A percentile compares a stretch with the other conserved stretches of the same genome.
Conservation (phyloP, 1,284 basidiomycete species). For the Takashimella koratensis region DNA sequence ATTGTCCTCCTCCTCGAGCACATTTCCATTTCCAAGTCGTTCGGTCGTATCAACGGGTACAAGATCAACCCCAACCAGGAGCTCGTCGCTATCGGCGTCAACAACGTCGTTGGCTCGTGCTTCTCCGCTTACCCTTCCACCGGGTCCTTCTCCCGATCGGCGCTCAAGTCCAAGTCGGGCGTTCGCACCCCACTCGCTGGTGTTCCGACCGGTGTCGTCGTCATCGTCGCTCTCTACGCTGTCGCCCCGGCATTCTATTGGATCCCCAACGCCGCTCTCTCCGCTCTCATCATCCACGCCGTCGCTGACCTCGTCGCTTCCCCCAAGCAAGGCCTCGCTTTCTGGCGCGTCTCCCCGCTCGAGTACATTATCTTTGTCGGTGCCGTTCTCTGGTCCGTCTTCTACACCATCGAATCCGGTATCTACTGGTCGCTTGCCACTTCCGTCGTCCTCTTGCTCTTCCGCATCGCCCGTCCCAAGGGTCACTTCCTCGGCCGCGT, state of each 20-base stretch:
- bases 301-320: conserved; percentile 88
- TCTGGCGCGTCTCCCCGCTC: conserved; percentile 90
- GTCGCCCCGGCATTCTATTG: conserved; percentile 79
- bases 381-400: conserved; percentile 83
- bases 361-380: conserved; percentile 84
- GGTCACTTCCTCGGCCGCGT: conserved; percentile 87
- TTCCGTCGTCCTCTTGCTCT: conserved; percentile 76
- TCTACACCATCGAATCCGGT: conserved; percentile 86
- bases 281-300: conserved; percentile 93
- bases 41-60: conserved; percentile 93
- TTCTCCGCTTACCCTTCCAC: conserved; percentile 95
- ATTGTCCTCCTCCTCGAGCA: conserved; percentile 95
- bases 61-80: conserved; percentile 98
- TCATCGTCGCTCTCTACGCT: conserved; percentile 91
- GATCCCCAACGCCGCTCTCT: conserved; percentile 61
- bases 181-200: conserved; percentile 92
- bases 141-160: conserved; percentile 95
- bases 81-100: conserved; percentile 93
- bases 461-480: conserved; percentile 86
- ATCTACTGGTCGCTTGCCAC: conserved; percentile 86
- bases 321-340: conserved; percentile 80
- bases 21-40: conserved; percentile 93
- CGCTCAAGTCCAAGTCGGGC: conserved; percentile 92
- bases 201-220: conserved; percentile 78
- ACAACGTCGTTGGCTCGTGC: conserved; percentile 63